A percentile compares a stretch with the other conserved stretches of the same genome.
Conservation (phyloP, 257 asterid genomes). For the Nicotiana otophora region DNA sequence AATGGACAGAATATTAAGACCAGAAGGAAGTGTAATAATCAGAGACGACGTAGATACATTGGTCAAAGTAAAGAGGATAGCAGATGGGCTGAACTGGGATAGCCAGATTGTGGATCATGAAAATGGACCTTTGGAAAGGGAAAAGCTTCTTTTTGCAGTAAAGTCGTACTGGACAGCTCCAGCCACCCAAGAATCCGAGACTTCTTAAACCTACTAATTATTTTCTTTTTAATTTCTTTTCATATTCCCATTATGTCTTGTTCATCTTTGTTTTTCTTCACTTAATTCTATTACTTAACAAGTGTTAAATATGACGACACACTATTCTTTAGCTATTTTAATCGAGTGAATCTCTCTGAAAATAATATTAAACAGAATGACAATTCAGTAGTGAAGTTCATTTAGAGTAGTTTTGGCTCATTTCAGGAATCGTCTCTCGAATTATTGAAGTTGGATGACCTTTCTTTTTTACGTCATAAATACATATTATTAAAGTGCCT, state of each 20-base stretch:
- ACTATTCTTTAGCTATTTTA: not conserved
- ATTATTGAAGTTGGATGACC: not conserved
- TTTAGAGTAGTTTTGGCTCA: not conserved
- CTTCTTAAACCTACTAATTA: not conserved
- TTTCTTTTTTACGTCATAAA: not conserved
- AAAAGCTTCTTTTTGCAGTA: slow-evolving; percentile 75
- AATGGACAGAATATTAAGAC: slow-evolving; percentile 72
- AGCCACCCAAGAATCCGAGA: slow-evolving; percentile 18
- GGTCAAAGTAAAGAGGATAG: slow-evolving; percentile 62
- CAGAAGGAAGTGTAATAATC: slow-evolving; percentile 77
- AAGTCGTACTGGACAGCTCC: slow-evolving; percentile 82
- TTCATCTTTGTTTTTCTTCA: not conserved
- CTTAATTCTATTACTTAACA: not conserved
- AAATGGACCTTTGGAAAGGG: slow-evolving; percentile 72
- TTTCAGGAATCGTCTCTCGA: not conserved
- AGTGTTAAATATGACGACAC: not conserved
- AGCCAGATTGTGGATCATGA: slow-evolving; percentile 80
- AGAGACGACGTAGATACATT: slow-evolving; percentile 66
- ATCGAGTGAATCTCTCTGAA: not conserved
- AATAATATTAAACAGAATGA: not conserved
- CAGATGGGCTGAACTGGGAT: slow-evolving; percentile 73
- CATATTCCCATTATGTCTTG: not conserved
- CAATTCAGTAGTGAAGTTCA: not conserved
- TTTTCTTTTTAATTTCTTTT: not conserved
- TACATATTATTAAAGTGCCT: not conserved